Evolutionary conservation across 805 yeast species (phyloP), one percentile per base, ranked within the genome.

Genomic region (Ogataea glucozyma): DNA sequence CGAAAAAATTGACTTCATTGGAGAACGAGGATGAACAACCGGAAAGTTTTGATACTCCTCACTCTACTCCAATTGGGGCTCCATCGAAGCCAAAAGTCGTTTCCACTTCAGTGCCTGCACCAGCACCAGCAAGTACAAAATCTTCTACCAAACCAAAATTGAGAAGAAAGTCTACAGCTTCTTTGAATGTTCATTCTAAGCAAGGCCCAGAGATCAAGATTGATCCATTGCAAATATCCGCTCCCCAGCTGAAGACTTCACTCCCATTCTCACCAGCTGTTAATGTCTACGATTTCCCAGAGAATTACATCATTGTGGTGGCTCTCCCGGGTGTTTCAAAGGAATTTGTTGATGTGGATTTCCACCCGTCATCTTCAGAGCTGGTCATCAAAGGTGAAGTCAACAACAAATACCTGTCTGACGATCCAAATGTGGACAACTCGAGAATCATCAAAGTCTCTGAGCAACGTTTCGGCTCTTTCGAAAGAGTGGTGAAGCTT

Each of bases 271-370:
- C 83, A 9, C 85, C 85, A 18, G 75, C 76, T 42, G 64, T 79
- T 3, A 81, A 79, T 49, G 72, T 79, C n/a, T 79, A 78, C 50
- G 81, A 79, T 46, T 64, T 68, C 38, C 66, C 67, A 1, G 67
- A 67, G 13, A 60, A 64, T 13, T 80, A 78, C 48, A 55, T 69
- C 12, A 70, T 78, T 10, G 74, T 73, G 1, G 57, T 79, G 10
- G 74, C 83, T 4, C 57, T 80, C 19, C 79, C 85, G n/a, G 85
- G 85, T 36, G 81, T 81, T 2, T 65, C 69, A 23, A 72, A 76
- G 17, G 70, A 71, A 30, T 70, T 75, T 13, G 71, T 80, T 48
- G 75, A 73, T 38, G 70, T 80, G 31, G 81, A 80, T 52, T 79
- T 69, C 60, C 85, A 80, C 52, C 81, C 84, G 26, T 67, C 80